Evolutionary conservation across 768 basidiomycete genomes (phyloP), one percentile per base, ranked within the genome.

Genomic region (Trametes coccinea): DNA sequence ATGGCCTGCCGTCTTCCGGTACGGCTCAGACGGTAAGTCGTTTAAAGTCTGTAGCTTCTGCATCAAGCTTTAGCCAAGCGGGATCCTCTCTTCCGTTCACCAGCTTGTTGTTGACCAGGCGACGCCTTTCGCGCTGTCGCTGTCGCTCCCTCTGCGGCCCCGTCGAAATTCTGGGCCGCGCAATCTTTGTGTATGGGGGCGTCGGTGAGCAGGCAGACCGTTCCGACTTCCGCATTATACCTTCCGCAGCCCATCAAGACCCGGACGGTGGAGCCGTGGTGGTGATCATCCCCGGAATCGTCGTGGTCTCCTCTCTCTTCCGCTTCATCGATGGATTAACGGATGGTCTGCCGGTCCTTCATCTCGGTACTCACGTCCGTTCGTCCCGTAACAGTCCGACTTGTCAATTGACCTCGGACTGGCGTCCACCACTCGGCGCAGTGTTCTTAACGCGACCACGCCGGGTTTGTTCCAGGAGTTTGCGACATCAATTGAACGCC

Each of bases 251-350:
- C 14, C 53, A 5, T 43, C n/a, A 30, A 27, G 22, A 37, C 54
- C 22, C 49, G 54, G 54, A 31, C 37, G n/a, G 40, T 47, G 56
- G 56, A 56, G 39, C 48, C 27, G 53, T 48, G 49, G 43, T 44
- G 43, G 57, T 41, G 55, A 62, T 62, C 61, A 62, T 62, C 61
- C 47, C 52, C 45, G 40, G 44, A 37, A 50, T 46, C 56, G 52
- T 17, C 56, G 53, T 55, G 44, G 14, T 44, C 13, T 17, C 45
- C 40, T 33, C 50, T 44, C 13, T 17, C 45, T 31, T 33, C 50
- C 34, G 14, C 11, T 29, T 49, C 57, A 63, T 63, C 62, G 62
- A 63, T 63, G 43, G 46, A 59, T 59, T 59, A 44, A 51, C 56
- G 61, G 57, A 58, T 53, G 55, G 22, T 30, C 30, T 37, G 31